A percentile compares a stretch with the other conserved stretches of the same genome.
These are phyloP conservation scores for Naegleria fowleri DNA, from an alignment of 208 protist genomes.

Conservation along the genomic window DNA sequence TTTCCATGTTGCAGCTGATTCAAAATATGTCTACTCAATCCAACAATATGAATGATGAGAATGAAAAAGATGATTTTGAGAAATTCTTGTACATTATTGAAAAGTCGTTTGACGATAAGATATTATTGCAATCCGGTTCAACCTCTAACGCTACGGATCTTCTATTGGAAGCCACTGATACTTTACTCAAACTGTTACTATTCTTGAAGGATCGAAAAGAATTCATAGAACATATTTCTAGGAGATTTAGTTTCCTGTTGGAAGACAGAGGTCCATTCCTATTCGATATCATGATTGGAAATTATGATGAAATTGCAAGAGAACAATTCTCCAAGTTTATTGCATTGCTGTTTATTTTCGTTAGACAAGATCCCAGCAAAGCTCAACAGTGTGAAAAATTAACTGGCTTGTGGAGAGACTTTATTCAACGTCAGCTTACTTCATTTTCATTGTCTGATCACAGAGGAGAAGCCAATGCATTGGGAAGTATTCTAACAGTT, in stretches of 20 bases:
- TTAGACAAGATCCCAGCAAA: background rate
- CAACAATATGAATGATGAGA: background rate
- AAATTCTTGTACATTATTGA: background rate
- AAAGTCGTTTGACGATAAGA: background rate
- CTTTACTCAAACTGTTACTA: background rate
- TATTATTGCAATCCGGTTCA: background rate
- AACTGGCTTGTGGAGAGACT: background rate
- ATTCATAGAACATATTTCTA: background rate
- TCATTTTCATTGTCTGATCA: background rate
- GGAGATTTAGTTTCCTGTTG: background rate
- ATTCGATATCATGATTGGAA: background rate
- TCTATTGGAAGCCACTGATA: background rate
- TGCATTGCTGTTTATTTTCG: background rate
- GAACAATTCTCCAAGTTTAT: background rate
- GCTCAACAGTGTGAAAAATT: background rate
- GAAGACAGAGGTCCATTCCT: background rate
- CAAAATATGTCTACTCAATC: background rate
- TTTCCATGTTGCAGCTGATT: background rate
- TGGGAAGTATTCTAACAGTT: background rate
- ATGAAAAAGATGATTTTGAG: background rate
- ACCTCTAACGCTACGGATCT: background rate
- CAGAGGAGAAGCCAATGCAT: background rate
- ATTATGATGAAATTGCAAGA: background rate
- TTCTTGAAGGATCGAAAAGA: background rate
- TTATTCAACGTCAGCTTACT: background rate